phyloP scores from a whole-genome alignment of 1,284 basidiomycete species.

The Grifola frondosa region DNA sequence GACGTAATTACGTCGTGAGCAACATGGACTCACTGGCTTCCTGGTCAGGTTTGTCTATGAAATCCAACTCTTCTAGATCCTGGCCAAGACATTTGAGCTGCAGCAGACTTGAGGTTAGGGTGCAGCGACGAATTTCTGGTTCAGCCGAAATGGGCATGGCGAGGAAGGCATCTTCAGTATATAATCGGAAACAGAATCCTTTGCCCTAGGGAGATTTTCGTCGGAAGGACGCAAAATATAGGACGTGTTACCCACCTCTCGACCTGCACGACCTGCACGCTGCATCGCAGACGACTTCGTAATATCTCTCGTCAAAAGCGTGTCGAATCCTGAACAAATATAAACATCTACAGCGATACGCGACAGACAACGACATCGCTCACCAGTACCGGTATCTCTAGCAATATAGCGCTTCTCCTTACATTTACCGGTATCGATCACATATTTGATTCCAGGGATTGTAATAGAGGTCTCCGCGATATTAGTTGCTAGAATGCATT shows the following conservation, averaged over 20 bases:
- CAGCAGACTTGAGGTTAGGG: conserved; percentile 79
- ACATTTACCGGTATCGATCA: conserved; percentile 92
- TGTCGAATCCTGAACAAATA: conserved; percentile 75
- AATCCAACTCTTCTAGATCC: conserved; percentile 75
- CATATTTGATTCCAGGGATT: conserved; percentile 93
- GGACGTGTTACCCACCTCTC: conserved; percentile 56
- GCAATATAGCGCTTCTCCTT: conserved; percentile 92
- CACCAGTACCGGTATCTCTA: conserved; percentile 64
- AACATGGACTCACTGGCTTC: conserved; percentile 56
- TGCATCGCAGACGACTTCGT: conserved; percentile 89
- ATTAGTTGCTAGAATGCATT: conserved; percentile 93
- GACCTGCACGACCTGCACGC: conserved; percentile 87
- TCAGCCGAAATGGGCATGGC: conserved; percentile 66
- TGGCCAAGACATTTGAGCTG: conserved; percentile 83
- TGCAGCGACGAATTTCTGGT: conserved; percentile 88
- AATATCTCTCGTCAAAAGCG: conserved; percentile 81
- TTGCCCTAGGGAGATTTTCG: conserved; percentile 48
- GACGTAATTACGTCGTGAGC: neutral
- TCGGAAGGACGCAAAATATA: neutral
- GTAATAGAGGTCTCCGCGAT: conserved; percentile 99
- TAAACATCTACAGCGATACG: neutral
- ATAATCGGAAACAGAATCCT: conserved; percentile 86
- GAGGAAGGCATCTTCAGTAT: conserved; percentile 78
- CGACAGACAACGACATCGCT: conserved; percentile 18
- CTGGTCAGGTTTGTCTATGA: conserved; percentile 81